Conservation (phyloP, 2,329 filamentous ascomycete species). For the Mariannaea elegans region DNA sequence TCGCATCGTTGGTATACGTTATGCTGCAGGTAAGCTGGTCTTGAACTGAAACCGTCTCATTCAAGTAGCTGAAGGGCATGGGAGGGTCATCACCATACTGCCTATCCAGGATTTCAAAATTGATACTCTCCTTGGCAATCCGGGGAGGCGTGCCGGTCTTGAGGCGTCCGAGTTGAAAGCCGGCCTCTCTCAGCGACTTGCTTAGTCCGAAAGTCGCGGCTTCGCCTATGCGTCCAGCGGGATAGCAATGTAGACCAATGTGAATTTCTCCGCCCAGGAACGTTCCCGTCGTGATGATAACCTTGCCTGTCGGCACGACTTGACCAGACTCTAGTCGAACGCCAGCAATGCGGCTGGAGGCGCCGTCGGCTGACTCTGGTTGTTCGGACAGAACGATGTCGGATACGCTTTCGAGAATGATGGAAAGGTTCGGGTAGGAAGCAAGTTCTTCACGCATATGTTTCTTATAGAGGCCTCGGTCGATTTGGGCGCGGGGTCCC, state of each 20-base stretch:
- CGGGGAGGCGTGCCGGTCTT: slow-evolving; percentile 97
- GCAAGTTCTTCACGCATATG: slow-evolving; percentile 90
- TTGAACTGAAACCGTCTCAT: slow-evolving; percentile 78
- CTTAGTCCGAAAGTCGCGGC: slow-evolving; percentile 92
- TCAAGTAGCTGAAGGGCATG: slow-evolving; percentile 90
- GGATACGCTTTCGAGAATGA: slow-evolving; percentile 87
- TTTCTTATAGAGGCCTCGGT: slow-evolving; percentile 85
- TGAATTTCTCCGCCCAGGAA: slow-evolving; percentile 97
- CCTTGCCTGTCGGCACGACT: slow-evolving; percentile 79
- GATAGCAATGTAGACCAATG: slow-evolving; percentile 84
- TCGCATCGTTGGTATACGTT: slow-evolving; percentile 84
- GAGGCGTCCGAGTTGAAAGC: slow-evolving; percentile 86
- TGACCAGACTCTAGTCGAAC: slow-evolving; percentile 89
- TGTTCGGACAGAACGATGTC: slow-evolving; percentile 78
- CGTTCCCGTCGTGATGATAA: slow-evolving; percentile 95
- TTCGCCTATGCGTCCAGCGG: slow-evolving; percentile 92
- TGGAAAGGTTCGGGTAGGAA: slow-evolving; percentile 78
- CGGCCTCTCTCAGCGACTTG: slow-evolving; percentile 87
- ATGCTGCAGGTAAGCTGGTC: slow-evolving; percentile 87
- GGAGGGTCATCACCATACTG: slow-evolving; percentile 88
- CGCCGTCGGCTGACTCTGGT: slow-evolving; percentile 50
- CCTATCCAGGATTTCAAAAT: slow-evolving; percentile 75
- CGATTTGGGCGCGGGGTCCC: slow-evolving; percentile 95
- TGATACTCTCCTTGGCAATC: slow-evolving; percentile 81
- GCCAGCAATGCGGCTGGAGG: slow-evolving; percentile 79